phyloP scores from a whole-genome alignment of 202 grass and related monocot genomes.

The Schoenoplectus tabernaemontani region DNA sequence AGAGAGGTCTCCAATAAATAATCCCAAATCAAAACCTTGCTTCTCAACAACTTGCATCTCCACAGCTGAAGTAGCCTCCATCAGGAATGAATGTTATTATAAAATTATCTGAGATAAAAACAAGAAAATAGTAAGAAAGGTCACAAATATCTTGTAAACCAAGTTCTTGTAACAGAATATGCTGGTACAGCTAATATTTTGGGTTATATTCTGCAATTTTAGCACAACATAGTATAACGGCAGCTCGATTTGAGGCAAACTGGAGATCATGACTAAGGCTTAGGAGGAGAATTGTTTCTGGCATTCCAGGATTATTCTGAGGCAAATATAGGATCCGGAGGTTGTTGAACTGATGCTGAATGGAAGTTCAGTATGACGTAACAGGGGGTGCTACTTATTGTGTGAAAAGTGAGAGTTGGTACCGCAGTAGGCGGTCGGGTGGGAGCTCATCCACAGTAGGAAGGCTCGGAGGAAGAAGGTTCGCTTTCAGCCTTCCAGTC shows the following conservation, averaged over 20 bases:
- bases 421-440: not conserved
- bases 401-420: not conserved
- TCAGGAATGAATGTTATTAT: not conserved
- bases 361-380: not conserved
- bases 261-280: not conserved
- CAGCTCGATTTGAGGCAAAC: not conserved
- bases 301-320: not conserved
- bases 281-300: not conserved
- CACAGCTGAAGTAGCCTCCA: too few species aligned
- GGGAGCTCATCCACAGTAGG: not conserved
- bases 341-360: not conserved
- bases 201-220: not conserved
- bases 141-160: not conserved
- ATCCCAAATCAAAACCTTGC: conserved; percentile 73
- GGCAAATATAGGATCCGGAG: not conserved
- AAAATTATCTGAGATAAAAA: not conserved
- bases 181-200: not conserved
- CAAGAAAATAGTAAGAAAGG: not conserved
- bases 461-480: not conserved
- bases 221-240: not conserved
- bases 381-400: too few species aligned
- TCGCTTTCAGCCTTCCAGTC: not conserved
- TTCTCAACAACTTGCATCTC: conserved; percentile 38
- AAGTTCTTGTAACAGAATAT: not conserved
- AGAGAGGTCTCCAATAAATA: conserved; percentile 72